phyloP scores from a whole-genome alignment of 2,329 filamentous ascomycete genomes.

The Aspergillus vadensis region DNA sequence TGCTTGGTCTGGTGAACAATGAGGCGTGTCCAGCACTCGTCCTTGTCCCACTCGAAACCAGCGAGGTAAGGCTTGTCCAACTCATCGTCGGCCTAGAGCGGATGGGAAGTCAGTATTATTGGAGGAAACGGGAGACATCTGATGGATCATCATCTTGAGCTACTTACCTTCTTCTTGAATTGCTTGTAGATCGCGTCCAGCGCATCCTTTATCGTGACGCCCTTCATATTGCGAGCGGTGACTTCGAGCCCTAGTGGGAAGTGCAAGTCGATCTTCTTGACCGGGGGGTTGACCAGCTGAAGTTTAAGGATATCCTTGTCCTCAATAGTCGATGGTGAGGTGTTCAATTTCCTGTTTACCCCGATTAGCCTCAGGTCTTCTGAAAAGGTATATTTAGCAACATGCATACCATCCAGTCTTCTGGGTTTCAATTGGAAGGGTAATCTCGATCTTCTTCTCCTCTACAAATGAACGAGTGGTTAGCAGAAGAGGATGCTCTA shows the following conservation, averaged over 20 bases:
- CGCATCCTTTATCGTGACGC: conserved; percentile 96
- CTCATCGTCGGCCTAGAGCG: conserved; percentile 80
- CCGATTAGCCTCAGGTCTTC: conserved; percentile 1
- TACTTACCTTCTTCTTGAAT: conserved; percentile 88
- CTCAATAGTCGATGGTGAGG: conserved; percentile 73
- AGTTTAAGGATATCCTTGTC: conserved; percentile 84
- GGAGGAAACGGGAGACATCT: not conserved
- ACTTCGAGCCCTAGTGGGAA: conserved; percentile 88
- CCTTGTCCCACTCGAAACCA: conserved; percentile 95
- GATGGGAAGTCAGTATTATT: conserved; percentile 3
- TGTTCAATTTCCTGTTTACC: conserved; percentile 82
- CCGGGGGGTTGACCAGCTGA: conserved; percentile 73
- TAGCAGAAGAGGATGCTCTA: not conserved
- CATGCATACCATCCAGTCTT: conserved; percentile 37
- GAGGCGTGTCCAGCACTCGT: conserved; percentile 85
- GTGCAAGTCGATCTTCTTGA: conserved; percentile 93
- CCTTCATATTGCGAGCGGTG: conserved; percentile 85
- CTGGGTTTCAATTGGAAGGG: conserved; percentile 39
- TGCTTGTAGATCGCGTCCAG: conserved; percentile 93
- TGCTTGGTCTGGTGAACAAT: conserved; percentile 82
- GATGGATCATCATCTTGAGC: not conserved
- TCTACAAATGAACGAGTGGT: conserved; percentile 22
- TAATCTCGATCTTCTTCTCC: conserved; percentile 34
- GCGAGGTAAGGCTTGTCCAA: conserved; percentile 82
- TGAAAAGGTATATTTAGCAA: not conserved